Percentiles rank a stretch among this genome's conserved stretches.
Evolutionary conservation across 352 stramenopile genomes (phyloP).

Genomic region (Pythium graminicola): DNA sequence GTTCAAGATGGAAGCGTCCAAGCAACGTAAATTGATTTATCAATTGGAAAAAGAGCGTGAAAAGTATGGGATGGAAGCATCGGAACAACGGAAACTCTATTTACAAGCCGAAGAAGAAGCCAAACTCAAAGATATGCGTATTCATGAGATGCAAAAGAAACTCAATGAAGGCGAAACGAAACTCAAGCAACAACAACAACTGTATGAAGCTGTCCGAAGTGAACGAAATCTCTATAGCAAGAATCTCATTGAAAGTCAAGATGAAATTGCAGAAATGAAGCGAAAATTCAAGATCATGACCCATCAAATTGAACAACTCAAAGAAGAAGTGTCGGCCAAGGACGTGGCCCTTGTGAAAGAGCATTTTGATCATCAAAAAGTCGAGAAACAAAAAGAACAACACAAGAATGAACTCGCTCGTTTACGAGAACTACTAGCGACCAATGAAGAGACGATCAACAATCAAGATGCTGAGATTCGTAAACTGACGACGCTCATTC

Average conservation of each 20-base stretch:
- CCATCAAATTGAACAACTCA: conserved; percentile 94
- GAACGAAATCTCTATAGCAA: conserved; percentile 96
- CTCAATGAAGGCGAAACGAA: conserved; percentile 64
- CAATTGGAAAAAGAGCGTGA: conserved; percentile 80
- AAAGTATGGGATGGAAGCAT: conserved; percentile 83
- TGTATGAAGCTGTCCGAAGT: conserved; percentile 92
- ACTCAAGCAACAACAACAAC: conserved; percentile 95
- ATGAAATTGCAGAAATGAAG: conserved; percentile 96
- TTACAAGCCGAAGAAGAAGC: conserved; percentile 76
- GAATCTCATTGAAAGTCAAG: conserved; percentile 93
- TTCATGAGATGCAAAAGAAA: conserved; percentile 68
- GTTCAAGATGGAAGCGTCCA: conserved; percentile 80
- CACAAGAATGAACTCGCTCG: conserved; percentile 87
- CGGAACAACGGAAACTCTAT: conserved; percentile 71
- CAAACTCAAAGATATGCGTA: conserved; percentile 70
- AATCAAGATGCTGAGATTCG: conserved; percentile 82
- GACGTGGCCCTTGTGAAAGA: conserved; percentile 91
- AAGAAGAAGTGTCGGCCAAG: conserved; percentile 94
- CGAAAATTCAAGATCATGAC: conserved; percentile 97
- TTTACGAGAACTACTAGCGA: background rate
- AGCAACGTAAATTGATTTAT: conserved; percentile 80
- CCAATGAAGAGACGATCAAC: conserved; percentile 75
- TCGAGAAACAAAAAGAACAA: conserved; percentile 90
- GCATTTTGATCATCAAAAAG: conserved; percentile 91
- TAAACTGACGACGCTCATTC: conserved; percentile 85